Evolutionary conservation across 83 land plant species (phyloP).

Genomic region (Picea abies): DNA sequence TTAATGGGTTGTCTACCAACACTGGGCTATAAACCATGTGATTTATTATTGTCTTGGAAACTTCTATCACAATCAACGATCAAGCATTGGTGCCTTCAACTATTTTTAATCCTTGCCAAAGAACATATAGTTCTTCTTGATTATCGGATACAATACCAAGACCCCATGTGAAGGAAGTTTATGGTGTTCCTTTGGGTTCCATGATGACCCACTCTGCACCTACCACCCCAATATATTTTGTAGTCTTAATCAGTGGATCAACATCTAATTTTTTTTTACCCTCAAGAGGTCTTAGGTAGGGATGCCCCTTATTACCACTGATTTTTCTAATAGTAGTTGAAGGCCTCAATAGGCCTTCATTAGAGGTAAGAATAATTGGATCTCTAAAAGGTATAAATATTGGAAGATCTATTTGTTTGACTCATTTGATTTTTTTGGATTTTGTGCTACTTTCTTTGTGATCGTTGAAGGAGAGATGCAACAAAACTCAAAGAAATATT

Average conservation of each 20-base stretch:
- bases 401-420: neutral
- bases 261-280: neutral
- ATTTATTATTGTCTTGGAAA: too few relatives aligned
- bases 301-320: neutral
- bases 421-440: neutral
- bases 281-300: neutral
- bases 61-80: too few relatives aligned
- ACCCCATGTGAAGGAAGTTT: too few relatives aligned
- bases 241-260: neutral
- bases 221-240: neutral
- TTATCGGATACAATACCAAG: too few relatives aligned
- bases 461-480: neutral
- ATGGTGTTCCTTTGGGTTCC: too few relatives aligned
- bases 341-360: neutral
- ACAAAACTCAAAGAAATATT: neutral
- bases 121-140: too few relatives aligned
- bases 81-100: too few relatives aligned
- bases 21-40: too few relatives aligned
- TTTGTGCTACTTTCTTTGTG: neutral
- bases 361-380: neutral
- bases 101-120: too few relatives aligned
- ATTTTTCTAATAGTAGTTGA: neutral
- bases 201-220: too few relatives aligned
- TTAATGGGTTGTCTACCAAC: too few relatives aligned
- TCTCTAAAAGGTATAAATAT: neutral